These are phyloP conservation scores for Amphibolis antarctica DNA, from an alignment of 106 monocot genomes.

Conservation along the genomic window DNA sequence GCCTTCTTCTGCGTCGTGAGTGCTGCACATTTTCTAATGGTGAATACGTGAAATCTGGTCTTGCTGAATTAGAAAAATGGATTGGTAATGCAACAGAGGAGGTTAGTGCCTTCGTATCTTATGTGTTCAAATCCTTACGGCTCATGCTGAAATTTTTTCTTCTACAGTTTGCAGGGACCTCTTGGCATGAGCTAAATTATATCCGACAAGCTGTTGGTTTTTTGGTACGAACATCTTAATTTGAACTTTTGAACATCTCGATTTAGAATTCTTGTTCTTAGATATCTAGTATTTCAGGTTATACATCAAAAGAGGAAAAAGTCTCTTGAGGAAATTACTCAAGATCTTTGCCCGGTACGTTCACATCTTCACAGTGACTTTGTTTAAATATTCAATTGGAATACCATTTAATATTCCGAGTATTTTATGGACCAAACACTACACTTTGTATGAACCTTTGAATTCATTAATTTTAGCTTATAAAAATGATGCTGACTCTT, in stretches of 20 bases:
- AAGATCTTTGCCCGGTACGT: constrained; percentile 92
- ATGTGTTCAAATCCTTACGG: background rate
- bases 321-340: constrained; percentile 74
- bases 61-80: constrained; percentile 77
- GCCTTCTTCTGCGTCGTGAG: constrained; percentile 75
- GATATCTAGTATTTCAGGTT: constrained; percentile 24
- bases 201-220: constrained; percentile 95
- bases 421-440: too few species aligned
- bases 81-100: constrained; percentile 55
- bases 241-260: background rate
- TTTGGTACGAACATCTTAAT: constrained; percentile 40
- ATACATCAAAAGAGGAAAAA: constrained; percentile 97
- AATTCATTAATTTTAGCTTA: background rate
- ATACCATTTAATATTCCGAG: too few species aligned
- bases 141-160: background rate
- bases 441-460: too few species aligned
- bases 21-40: constrained; percentile 96
- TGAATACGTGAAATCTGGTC: constrained; percentile 88
- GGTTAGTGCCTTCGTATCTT: constrained; percentile 23
- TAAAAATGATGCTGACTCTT: background rate
- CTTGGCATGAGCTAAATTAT: constrained; percentile 92
- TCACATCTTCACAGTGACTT: background rate
- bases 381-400: too few species aligned
- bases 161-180: constrained; percentile 75
- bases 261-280: too few species aligned